Percentiles rank a stretch among this genome's conserved stretches.
Conservation (phyloP, 2,329 filamentous ascomycete genomes). For the Geosmithia flava region DNA sequence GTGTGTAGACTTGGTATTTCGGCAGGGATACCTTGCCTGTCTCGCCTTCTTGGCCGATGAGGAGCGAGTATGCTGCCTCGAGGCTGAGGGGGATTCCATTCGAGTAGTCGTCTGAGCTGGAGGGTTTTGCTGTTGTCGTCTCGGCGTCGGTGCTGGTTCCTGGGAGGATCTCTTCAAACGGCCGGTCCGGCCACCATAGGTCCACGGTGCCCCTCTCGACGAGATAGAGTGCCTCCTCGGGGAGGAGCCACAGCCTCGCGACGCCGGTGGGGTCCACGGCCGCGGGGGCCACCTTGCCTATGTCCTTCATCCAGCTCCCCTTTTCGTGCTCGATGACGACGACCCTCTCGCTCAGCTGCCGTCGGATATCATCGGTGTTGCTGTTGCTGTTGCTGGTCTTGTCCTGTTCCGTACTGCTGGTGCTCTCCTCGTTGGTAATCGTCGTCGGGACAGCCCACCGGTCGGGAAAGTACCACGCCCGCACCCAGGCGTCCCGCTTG, state of each 20-base stretch:
- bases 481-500: conserved; percentile 47
- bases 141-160: conserved; percentile 9
- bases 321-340: conserved; percentile 62
- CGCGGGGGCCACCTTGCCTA: conserved; percentile 54
- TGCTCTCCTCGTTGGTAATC: conserved; percentile 1
- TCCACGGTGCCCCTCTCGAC: conserved; percentile 81
- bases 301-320: conserved; percentile 61
- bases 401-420: neutral
- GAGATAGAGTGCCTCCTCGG: conserved; percentile 83
- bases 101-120: conserved; percentile 33
- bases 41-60: conserved; percentile 59
- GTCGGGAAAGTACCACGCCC: conserved; percentile 65
- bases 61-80: conserved; percentile 77
- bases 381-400: conserved; percentile 12
- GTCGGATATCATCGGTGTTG: conserved; percentile 12
- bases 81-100: conserved; percentile 74
- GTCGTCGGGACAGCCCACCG: conserved; percentile 20
- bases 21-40: conserved; percentile 54
- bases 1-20: conserved; percentile 78
- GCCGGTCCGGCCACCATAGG: conserved; percentile 62
- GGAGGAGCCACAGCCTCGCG: conserved; percentile 68
- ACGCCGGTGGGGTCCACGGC: conserved; percentile 40
- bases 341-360: conserved; percentile 30
- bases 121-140: conserved; percentile 4
- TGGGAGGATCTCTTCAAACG: conserved; percentile 36